A percentile compares a stretch with the other conserved stretches of the same genome.
Evolutionary conservation across 2,329 filamentous ascomycete genomes (phyloP).

Genomic region (Ascocoryne sarcoides): DNA sequence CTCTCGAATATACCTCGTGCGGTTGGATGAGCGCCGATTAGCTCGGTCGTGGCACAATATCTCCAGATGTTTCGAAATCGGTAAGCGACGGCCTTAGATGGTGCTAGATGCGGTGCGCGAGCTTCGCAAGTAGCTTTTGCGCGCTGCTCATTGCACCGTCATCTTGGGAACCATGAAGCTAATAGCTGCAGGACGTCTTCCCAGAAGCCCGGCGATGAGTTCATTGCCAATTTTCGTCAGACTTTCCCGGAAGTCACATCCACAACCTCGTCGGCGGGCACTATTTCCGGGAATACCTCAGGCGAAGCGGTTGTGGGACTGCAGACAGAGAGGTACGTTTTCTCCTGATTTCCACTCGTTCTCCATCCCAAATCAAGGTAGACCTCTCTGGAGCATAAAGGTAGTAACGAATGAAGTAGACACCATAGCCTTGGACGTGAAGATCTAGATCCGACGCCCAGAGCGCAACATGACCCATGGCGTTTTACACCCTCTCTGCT

Average conservation of each 20-base stretch:
- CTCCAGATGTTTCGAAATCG: conserved; percentile 31
- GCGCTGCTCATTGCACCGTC: too few relatives aligned
- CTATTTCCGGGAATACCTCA: conserved; percentile 29
- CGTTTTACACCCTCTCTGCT: conserved; percentile 82
- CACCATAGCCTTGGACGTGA: conserved; percentile 24
- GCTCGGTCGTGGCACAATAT: conserved; percentile 3
- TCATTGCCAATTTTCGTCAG: conserved; percentile 76
- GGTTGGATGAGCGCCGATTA: conserved; percentile 8
- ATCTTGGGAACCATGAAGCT: too few relatives aligned
- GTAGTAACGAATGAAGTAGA: conserved; percentile 11
- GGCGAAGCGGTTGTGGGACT: conserved; percentile 20
- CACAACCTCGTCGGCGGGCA: conserved; percentile 37
- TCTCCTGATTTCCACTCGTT: too few relatives aligned
- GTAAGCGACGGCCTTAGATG: conserved; percentile 23
- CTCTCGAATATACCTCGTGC: neutral
- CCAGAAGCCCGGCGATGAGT: conserved; percentile 78
- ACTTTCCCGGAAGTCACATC: conserved; percentile 67
- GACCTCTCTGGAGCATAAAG: neutral
- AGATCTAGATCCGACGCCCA: conserved; percentile 67
- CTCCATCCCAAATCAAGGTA: neutral
- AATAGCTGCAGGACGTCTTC: conserved; percentile 48
- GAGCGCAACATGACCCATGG: conserved; percentile 73
- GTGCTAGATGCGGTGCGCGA: too few relatives aligned
- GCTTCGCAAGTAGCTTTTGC: too few relatives aligned
- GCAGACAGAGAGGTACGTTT: conserved; percentile 21